Evolutionary conservation across 2,329 filamentous ascomycete genomes (phyloP), one percentile per base, ranked within the genome.

Genomic region (Claviceps africana): DNA sequence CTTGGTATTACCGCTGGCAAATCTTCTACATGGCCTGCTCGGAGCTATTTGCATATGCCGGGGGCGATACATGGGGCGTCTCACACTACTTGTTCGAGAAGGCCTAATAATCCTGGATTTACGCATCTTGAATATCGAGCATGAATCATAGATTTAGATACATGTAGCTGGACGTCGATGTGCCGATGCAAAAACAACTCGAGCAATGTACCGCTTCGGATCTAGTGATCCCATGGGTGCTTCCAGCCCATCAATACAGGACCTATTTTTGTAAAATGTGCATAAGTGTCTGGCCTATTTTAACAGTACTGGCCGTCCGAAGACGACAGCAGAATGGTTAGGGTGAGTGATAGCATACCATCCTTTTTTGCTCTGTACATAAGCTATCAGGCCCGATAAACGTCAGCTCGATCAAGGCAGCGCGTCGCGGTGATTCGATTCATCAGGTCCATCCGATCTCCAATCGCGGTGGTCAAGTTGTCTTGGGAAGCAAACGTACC

Each of bases 361-460:
- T 98, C 93, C 75, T 96, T 86, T 81, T 91, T 95, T 63, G 89
- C 88, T 64, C 93, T 82, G 75, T 96, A 97, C 83, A 96, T 89
- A 66, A 96, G 73, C 90, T 95, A 63, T 11, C 9, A 13, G 19
- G 2, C 15, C 21, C 30, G 11, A 15, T 19, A 28, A 19, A 35
- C 6, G 30, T 51, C 28, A 51, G 49, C 30, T 33, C 13, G 30
- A n/a, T 33, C 13, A 39, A n/a, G 19, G 39, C 11, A 50, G 22
- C 28, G 4, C 11, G 22, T 43, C 21, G 21, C 4, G 40, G 21
- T 15, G 8, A 25, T 22, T n/a, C 8, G 4, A 7, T 19, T 4
- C 3, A 19, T 6, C 17, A 19, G 10, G 19, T 33, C 4, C 13
- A 31, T 13, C 2, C 17, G 9, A 42, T 50, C 11, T 43, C 8